Evolutionary conservation across 306 rosid genomes (phyloP), one percentile per base, ranked within the genome.

Genomic region (Sophora flavescens): DNA sequence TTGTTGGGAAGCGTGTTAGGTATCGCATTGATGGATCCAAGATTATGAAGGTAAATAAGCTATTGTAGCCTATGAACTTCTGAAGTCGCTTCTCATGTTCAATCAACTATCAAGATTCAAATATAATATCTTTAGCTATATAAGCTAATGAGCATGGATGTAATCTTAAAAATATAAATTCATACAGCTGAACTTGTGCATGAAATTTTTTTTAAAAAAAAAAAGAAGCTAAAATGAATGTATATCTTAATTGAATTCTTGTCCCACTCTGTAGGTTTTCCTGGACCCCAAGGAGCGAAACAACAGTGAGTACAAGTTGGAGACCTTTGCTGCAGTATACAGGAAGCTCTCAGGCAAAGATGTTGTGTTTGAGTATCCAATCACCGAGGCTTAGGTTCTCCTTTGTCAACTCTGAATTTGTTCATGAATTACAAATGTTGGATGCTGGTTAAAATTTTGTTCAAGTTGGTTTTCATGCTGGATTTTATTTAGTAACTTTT

Each of bases 281-380:
- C 87, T 93, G 88, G 98, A 93, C 44, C 96, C 98, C 1, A 93
- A 93, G 85, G 98, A 91, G 65, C 76, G 91, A 3, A 93, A 89
- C 89, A 89, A 88, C 77, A 91, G 97, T 0, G 97, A 93, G 69
- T 93, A 91, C 86, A 93, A 93, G 83, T 70, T 93, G 71, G 98
- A 93, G 75, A 88, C 92, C 18, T 93, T 91, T 64, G 26, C 97
- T 62, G 96, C 96, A 1, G 98, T 93, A 52, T 91, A 91, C 80
- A 76, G 93, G 81, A 93, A 93, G 85, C 84, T 93, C 54, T 84
- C 98, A 0, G 98, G 98, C 83, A 91, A 88, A 83, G 98, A 93
- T 64, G 96, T 91, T 1, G 96, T 89, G 73, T 91, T 93, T 17
- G 98, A 93, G 63, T 93, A 89, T 56, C 98, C 97, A 6, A 22